Base-by-base conservation (phyloP, 345 rosid species). In the Citrus hindsii region DNA sequence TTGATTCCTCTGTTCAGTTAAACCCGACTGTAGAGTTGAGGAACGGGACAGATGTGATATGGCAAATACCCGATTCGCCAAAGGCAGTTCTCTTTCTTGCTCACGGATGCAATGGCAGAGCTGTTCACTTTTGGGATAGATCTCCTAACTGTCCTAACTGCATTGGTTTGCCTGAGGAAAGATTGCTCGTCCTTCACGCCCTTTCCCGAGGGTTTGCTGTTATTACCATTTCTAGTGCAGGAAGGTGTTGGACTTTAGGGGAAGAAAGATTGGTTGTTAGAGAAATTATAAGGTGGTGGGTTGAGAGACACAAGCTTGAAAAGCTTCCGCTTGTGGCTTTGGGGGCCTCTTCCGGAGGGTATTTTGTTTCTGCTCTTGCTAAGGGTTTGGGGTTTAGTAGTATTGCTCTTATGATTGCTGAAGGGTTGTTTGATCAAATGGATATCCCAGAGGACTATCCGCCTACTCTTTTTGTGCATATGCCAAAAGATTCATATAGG, bases 291-390 rank as follows among this genome's bases (percentile, higher is more conserved):
- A 81, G 24, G 42, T 82, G 88, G 85, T 94, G 99, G 99, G 64
- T 89, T 19, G 69, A 62, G 74, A 85, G 71, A 62, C 86, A 91
- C 70, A 68, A 88, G 37, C 91, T 92, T 25, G 89, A 86, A 64
- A 88, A 69, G 75, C 91, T 96, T 80, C 99, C 97, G 71, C 89
- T 94, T 75, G 93, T 91, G 55, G 97, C 92, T 63, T 85, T 94
- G 78, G 99, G 99, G 22, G 98, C 99, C 74, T 94, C 99, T 14
- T 96, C 99, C 37, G 98, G 98, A 81, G 97, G 98, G 5, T 83
- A 91, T 84, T 96, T 96, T 81, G 89, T 90, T 67, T 94, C 99
- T 71, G 89, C 90, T 9, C 90, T 96, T 25, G 95, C 97, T 27
- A 77, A 77, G 9, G 77, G 67, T 28, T 63, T 94, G 81, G 81